Conservation (phyloP, 768 basidiomycete species). For the Hypsizygus marmoreus region DNA sequence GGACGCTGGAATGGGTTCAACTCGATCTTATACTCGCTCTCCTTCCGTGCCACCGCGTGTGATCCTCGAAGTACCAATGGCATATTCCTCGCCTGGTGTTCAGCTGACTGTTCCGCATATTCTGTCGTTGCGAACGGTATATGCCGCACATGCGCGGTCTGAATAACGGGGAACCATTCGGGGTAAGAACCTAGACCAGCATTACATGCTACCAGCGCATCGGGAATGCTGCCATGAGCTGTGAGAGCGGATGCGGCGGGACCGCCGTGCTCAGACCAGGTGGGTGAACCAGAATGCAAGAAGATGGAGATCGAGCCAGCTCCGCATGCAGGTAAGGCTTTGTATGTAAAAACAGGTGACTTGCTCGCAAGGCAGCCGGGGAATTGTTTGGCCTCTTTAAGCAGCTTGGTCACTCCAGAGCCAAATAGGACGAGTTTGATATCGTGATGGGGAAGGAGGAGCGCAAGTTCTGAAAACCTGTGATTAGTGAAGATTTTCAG, state of each 20-base stretch:
- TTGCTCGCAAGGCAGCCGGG: constrained; percentile 26
- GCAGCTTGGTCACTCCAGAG: constrained; percentile 29
- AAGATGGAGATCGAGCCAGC: constrained; percentile 33
- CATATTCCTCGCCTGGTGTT: constrained; percentile 9
- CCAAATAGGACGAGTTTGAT: constrained; percentile 44
- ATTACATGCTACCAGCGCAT: constrained; percentile 40
- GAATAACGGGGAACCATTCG: constrained; percentile 35
- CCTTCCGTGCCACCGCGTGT: neutral
- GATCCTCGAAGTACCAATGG: neutral
- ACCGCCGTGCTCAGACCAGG: constrained; percentile 14
- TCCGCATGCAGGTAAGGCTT: constrained; percentile 36
- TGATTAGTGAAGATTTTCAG: neutral
- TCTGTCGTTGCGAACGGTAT: constrained; percentile 22
- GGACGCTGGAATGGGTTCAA: constrained; percentile 23
- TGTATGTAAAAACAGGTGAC: constrained; percentile 27
- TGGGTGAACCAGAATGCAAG: constrained; percentile 20
- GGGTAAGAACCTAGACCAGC: constrained; percentile 40
- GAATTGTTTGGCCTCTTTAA: constrained; percentile 28
- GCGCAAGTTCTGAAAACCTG: constrained; percentile 44
- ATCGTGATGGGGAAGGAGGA: constrained; percentile 43
- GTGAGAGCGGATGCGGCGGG: constrained; percentile 19
- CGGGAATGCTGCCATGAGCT: constrained; percentile 15
- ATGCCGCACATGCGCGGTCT: constrained; percentile 8
- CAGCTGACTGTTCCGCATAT: constrained; percentile 23
- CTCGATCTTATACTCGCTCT: constrained; percentile 16